Evolutionary conservation across 139 green algal species (phyloP), one percentile per base, ranked within the genome.

Genomic region (Chlorella sp.): DNA sequence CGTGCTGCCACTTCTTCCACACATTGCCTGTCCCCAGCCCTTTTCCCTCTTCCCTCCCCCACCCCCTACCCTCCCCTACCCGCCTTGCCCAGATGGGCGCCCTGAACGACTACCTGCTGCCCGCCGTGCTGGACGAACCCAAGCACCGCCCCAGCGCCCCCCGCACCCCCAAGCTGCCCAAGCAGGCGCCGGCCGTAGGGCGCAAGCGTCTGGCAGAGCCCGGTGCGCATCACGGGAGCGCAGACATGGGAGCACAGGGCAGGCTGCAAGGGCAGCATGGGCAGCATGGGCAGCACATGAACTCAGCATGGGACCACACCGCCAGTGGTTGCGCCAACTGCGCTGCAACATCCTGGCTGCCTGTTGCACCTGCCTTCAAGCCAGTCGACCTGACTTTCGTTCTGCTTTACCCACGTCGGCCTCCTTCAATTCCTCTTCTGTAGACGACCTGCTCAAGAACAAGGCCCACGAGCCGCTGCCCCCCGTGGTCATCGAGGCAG

Each of bases 51-150:
- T 68, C 18, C 60, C 18, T 68, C 60, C 18, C 60, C 60, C 18
- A 68, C 60, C 60, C 60, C n/a, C 60, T 68, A 37, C 2, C 2
- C 42, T 57, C 76, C 39, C 28, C 26, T 32, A 32, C 36, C 36
- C 14, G 16, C 14, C 66, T 28, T 12, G 4, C 80, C 15, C 90
- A 94, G 92, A 40, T 89, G 66, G 91, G 89, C 0, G 91, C 86
- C 0, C 78, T 94, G 75, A 91, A 92, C 39, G 91, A 94, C 82
- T 53, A 92, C 76, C 83, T 94, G 68, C 85, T 94, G 42, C 91
- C 92, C 3, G 89, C 92, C 37, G 68, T 83, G 39, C 75, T 85
- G 34, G 86, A 89, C 19, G 75, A 89, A 28, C 28, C 53, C 34
- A 39, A 28, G 28, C 21, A 14, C 5, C 68, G 37, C 37, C 34